Evolutionary conservation across 495 filamentous ascomycete genomes (phyloP), one percentile per base, ranked within the genome.

Genomic region (Trichoderma gamsii): DNA sequence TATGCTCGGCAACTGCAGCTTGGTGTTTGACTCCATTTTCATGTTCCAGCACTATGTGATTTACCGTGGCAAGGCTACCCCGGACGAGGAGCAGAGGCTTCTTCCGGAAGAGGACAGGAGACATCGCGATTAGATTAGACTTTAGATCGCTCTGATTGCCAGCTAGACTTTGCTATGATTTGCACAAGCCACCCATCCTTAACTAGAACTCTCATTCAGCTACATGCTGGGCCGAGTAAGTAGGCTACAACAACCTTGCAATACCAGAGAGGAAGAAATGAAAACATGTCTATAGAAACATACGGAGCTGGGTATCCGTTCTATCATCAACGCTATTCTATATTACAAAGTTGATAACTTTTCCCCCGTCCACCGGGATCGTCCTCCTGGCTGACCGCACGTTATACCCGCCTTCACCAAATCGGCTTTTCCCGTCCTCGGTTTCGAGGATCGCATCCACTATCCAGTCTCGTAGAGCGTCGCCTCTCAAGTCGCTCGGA

Each of bases 1-100:
- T 66, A 86, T 87, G 18, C 80, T 99, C 63, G 88, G 89, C 8
- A 93, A 95, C 73, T 83, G 97, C 65, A 89, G 87, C 52, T 88
- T 97, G 68, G 69, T 90, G n/a, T 97, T 96, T 73, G 93, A 97
- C 73, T 35, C 89, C 7, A 79, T 97, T 29, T 98, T 97, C 71
- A 86, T 97, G 61, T 74, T 83, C 21, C 95, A 99, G 77, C 95
- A 98, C 79, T 97, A 92, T 73, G 78, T 91, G 29, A 77, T 96
- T 6, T 97, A 96, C 71, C 87, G 38, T 67, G 65, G 65, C 15
- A 46, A 41, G 35, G 63, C 8, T 5, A 15, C 4, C 15, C 35
- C 27, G 8, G 65, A 66, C 25, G 43, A 32, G 65, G 65, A 51
- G 9, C n/a, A 66, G 65, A 44, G 43, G 7, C n/a, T 41, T 23